Evolutionary conservation across 2,329 filamentous ascomycete species (phyloP), one percentile per base, ranked within the genome.

Genomic region (Exophiala dermatitidis): DNA sequence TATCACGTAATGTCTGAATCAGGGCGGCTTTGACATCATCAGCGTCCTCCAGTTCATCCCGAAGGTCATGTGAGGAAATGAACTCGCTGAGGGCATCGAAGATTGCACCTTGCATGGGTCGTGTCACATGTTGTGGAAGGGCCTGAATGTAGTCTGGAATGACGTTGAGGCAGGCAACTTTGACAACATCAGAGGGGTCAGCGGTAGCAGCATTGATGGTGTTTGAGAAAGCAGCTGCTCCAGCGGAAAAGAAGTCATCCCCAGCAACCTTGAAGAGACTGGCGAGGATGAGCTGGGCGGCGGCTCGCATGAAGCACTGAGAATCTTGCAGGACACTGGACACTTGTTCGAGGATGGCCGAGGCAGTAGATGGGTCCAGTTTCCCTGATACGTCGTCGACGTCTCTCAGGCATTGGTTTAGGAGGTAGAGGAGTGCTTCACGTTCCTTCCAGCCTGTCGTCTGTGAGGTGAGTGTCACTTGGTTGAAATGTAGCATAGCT

Each of bases 1-100:
- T 85, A 62, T 90, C 84, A 48, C 89, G 82, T 2, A 97, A 76
- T 0, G 90, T 86, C 70, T 96, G 90, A 4, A 91, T 86, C 32
- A 98, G 76, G 0, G 90, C 91, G 9, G 95, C 88, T 61, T 96
- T 83, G 50, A 97, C 80, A 68, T 98, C 93, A 62, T 97, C 91
- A 7, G 88, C 87, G 58, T 96, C 90, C 50, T 86, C 83, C 45
- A 95, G 79, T 12, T 96, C 90, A 40, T 62, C 61, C 48, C 80
- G 81, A 46, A 93, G 77, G 64, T 96, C 90, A 67, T 91, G 90
- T 10, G 79, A 75, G 42, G 84, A 80, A 61, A 97, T 79, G 70
- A 90, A 98, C 34, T 85, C 77, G 1, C 80, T 80, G 38, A 88
- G 75, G 26, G 82, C 76, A 1, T 73, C 70, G 56, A 86, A 77